phyloP scores from a whole-genome alignment of 352 stramenopile genomes.

The Bremia lactucae region DNA sequence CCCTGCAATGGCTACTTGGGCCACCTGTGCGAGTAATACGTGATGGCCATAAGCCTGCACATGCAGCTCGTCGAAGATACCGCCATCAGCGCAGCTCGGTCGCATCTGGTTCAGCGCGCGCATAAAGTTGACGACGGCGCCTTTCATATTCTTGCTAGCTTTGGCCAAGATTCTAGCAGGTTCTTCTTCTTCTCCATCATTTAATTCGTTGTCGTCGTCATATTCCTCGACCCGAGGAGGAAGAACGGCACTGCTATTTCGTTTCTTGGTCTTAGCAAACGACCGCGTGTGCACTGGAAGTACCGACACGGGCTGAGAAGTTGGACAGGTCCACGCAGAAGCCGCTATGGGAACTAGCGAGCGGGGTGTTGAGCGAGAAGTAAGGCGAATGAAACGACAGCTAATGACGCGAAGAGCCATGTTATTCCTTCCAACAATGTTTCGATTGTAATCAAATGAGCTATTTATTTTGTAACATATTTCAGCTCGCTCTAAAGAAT shows the following conservation, averaged over 20 bases:
- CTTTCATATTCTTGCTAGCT: conserved; percentile 74
- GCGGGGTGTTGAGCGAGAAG: conserved; percentile 8
- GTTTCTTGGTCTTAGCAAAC: conserved; percentile 70
- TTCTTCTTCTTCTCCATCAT: conserved; percentile 21
- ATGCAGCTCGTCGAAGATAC: conserved; percentile 74
- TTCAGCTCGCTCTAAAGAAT: too few species aligned
- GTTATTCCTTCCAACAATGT: too few species aligned
- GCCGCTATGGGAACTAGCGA: conserved; percentile 1
- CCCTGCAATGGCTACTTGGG: conserved; percentile 59
- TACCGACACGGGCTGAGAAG: not conserved
- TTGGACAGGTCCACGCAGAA: conserved; percentile 4
- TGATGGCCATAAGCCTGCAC: conserved; percentile 75
- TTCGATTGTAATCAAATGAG: too few species aligned
- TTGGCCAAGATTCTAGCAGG: conserved; percentile 33
- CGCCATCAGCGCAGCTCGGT: conserved; percentile 60
- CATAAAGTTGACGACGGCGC: conserved; percentile 68
- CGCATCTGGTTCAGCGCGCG: conserved; percentile 68
- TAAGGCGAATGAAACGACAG: conserved; percentile 12
- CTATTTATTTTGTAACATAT: too few species aligned
- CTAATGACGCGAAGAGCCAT: conserved; percentile 27
- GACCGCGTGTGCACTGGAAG: conserved; percentile 23
- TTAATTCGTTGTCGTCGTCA: conserved; percentile 6
- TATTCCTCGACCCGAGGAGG: conserved; percentile 3
- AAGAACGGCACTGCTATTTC: conserved; percentile 17
- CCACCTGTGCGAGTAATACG: conserved; percentile 63